Evolutionary conservation across 139 green algal species (phyloP).

Genomic region (Nannochloris sp.): DNA sequence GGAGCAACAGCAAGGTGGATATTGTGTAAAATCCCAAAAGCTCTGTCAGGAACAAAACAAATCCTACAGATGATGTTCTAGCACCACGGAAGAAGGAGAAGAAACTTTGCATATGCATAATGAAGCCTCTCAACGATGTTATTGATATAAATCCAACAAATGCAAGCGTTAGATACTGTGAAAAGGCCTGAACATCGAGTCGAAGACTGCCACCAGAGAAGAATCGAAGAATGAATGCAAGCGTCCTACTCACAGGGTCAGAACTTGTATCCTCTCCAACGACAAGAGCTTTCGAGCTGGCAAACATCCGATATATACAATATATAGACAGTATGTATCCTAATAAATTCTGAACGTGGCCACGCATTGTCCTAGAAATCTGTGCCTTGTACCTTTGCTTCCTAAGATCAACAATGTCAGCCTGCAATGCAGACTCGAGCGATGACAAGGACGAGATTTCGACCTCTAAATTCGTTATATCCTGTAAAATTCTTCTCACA

Average conservation of each 20-base stretch:
- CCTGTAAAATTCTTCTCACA: constrained; percentile 3
- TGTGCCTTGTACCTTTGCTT: constrained; percentile 56
- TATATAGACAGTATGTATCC: constrained; percentile 74
- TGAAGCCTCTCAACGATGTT: constrained; percentile 71
- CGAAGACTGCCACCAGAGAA: constrained; percentile 44
- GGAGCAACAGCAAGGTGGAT: constrained; percentile 72
- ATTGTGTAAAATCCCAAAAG: constrained; percentile 73
- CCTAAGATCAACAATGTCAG: constrained; percentile 68
- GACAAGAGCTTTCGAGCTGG: constrained; percentile 53
- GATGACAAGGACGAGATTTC: constrained; percentile 50
- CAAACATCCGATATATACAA: constrained; percentile 67
- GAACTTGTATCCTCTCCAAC: constrained; percentile 67
- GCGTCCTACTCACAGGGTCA: constrained; percentile 55
- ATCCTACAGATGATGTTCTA: constrained; percentile 27
- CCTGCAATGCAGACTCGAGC: constrained; percentile 44
- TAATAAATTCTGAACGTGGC: constrained; percentile 70
- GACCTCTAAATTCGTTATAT: constrained; percentile 43
- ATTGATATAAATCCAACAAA: constrained; percentile 82
- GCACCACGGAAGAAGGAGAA: constrained; percentile 39
- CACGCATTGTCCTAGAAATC: constrained; percentile 54
- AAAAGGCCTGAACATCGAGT: constrained; percentile 46
- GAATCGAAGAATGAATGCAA: constrained; percentile 48
- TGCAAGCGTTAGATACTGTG: constrained; percentile 69
- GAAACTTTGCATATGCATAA: constrained; percentile 58
- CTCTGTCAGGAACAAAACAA: constrained; percentile 70